Conservation (phyloP, 176 grass and related monocot genomes). For the Pontederia paniculata region DNA sequence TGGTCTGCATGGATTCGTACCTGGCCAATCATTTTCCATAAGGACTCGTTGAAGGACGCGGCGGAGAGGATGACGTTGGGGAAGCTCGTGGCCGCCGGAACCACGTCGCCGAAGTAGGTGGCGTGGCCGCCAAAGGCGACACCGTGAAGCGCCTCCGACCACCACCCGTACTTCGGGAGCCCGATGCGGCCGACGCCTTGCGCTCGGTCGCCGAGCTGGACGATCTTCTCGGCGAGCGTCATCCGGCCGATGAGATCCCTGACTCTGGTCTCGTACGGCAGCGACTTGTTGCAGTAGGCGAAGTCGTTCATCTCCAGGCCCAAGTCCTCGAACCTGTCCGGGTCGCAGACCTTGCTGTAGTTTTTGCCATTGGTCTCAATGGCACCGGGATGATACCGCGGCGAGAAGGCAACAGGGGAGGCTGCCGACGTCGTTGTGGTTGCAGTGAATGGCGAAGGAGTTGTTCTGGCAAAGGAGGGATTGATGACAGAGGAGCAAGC, state of each 20-base stretch:
- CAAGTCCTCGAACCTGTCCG: conserved; percentile 23
- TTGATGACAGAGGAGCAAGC: too few relatives aligned
- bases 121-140: conserved; percentile 32
- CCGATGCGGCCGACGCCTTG: conserved; percentile 29
- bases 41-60: conserved; percentile 31
- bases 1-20: background rate
- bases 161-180: conserved; percentile 36
- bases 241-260: conserved; percentile 37
- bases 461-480: too few relatives aligned
- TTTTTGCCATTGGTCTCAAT: conserved; percentile 21
- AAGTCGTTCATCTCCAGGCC: conserved; percentile 29
- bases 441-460: too few relatives aligned
- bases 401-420: background rate
- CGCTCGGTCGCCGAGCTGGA: conserved; percentile 36
- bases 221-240: conserved; percentile 19
- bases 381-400: background rate
- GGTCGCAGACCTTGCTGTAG: conserved; percentile 51
- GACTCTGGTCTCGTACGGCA: conserved; percentile 45
- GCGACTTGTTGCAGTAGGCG: conserved; percentile 35
- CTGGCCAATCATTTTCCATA: conserved; percentile 42
- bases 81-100: conserved; percentile 55
- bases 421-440: background rate
- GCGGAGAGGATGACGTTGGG: conserved; percentile 46
- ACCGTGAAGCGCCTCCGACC: conserved; percentile 58
- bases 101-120: conserved; percentile 23